These are phyloP conservation scores for Trypanosoma avium DNA, from an alignment of 208 protist species.

Conservation along the genomic window DNA sequence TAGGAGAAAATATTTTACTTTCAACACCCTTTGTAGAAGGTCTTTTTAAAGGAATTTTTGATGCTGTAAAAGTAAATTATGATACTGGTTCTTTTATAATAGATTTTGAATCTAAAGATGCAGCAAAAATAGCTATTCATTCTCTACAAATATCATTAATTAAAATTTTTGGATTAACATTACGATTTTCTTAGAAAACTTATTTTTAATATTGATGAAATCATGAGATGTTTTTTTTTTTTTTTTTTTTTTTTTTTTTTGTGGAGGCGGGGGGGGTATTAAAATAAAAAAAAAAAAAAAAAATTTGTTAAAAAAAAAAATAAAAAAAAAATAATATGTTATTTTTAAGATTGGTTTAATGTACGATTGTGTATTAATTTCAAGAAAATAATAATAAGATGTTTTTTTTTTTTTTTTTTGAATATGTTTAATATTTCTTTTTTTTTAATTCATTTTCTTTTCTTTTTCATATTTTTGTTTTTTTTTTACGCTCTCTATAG, in stretches of 20 bases:
- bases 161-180: slow-evolving; percentile 46
- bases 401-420: no score
- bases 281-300: slow-evolving; percentile 7
- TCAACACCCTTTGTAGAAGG: slow-evolving; percentile 59
- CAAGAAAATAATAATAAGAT: no score
- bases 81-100: slow-evolving; percentile 42
- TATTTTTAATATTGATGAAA: not conserved
- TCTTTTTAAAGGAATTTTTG: slow-evolving; percentile 66
- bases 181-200: slow-evolving; percentile 25
- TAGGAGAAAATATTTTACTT: slow-evolving; percentile 62
- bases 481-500: no score
- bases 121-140: slow-evolving; percentile 51
- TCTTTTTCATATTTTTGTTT: no score
- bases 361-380: no score
- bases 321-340: slow-evolving; percentile 10
- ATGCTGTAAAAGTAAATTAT: slow-evolving; percentile 42
- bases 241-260: slow-evolving; percentile 16
- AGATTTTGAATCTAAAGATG: slow-evolving; percentile 34
- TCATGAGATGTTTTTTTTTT: not conserved
- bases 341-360: not conserved
- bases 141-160: slow-evolving; percentile 62
- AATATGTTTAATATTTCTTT: no score
- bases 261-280: not conserved
- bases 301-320: slow-evolving; percentile 13
- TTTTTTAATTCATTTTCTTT: no score